phyloP scores from a whole-genome alignment of 2,329 filamentous ascomycete species.

The Sclerotinia glacialis region DNA sequence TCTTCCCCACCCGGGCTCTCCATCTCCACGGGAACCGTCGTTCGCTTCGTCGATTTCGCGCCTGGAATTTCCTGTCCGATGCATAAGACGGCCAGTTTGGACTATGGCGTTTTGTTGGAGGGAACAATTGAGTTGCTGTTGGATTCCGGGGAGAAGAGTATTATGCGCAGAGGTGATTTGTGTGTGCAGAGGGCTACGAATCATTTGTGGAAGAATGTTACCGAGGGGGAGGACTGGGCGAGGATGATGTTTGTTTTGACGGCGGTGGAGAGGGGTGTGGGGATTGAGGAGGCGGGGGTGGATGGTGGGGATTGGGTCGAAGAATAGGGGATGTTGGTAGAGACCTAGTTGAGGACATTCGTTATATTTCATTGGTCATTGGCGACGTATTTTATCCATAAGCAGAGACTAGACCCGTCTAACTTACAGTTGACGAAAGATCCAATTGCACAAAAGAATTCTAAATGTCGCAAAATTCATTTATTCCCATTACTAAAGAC shows the following conservation, averaged over 20 bases:
- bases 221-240: constrained; percentile 28
- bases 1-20: constrained; percentile 29
- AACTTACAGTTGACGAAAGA: not conserved
- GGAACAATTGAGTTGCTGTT: constrained; percentile 44
- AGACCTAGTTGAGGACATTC: rapidly evolving
- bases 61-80: constrained; percentile 38
- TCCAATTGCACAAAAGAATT: not conserved
- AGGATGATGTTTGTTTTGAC: constrained; percentile 36
- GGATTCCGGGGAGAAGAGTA: constrained; percentile 44
- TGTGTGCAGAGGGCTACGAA: constrained; percentile 47
- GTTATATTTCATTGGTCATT: not conserved
- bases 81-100: constrained; percentile 45
- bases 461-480: not conserved
- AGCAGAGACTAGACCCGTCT: not conserved
- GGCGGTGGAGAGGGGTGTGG: constrained; percentile 23
- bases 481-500: not conserved
- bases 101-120: constrained; percentile 44
- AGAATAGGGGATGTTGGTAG: too few species aligned
- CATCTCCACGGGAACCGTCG: constrained; percentile 30
- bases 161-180: constrained; percentile 43
- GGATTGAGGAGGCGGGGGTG: constrained; percentile 27
- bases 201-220: constrained; percentile 44
- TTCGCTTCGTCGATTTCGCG: constrained; percentile 33
- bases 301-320: not conserved
- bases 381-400: not conserved